phyloP scores from a whole-genome alignment of 2,329 filamentous ascomycete genomes.

The Cladosporium sp. region DNA sequence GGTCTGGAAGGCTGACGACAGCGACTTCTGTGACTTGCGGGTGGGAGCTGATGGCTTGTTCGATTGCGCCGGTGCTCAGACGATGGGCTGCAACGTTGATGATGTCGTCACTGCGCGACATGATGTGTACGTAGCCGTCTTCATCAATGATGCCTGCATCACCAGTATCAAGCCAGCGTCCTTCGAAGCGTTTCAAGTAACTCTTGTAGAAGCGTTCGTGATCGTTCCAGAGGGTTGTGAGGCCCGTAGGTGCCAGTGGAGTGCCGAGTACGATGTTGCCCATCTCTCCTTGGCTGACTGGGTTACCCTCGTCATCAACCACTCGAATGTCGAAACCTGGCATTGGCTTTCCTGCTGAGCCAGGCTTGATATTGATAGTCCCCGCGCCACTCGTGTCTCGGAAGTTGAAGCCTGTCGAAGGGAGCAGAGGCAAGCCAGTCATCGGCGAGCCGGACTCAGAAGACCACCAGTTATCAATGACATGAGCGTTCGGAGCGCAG shows the following conservation, averaged over 20 bases:
- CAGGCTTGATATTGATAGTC: slow-evolving; percentile 67
- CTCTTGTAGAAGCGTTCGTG: slow-evolving; percentile 80
- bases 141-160: slow-evolving; percentile 83
- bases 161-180: slow-evolving; percentile 84
- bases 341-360: slow-evolving; percentile 85
- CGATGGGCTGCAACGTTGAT: slow-evolving; percentile 95
- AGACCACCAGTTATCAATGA: slow-evolving; percentile 73
- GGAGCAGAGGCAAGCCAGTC: slow-evolving; percentile 60
- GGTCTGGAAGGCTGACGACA: slow-evolving; percentile 80
- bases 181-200: slow-evolving; percentile 77
- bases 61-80: slow-evolving; percentile 82
- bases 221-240: slow-evolving; percentile 81
- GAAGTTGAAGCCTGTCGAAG: slow-evolving; percentile 57
- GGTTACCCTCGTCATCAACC: slow-evolving; percentile 74
- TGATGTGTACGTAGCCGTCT: slow-evolving; percentile 63
- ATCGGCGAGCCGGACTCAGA: slow-evolving; percentile 68
- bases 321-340: slow-evolving; percentile 84
- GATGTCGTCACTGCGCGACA: slow-evolving; percentile 72
- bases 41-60: slow-evolving; percentile 84
- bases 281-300: slow-evolving; percentile 69
- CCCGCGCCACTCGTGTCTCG: slow-evolving; percentile 38
- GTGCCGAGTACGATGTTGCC: slow-evolving; percentile 85
- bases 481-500: slow-evolving; percentile 58
- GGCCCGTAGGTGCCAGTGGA: slow-evolving; percentile 79
- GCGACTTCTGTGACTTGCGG: slow-evolving; percentile 76